phyloP scores from a whole-genome alignment of 495 filamentous ascomycete species.

The Monascus purpureus region DNA sequence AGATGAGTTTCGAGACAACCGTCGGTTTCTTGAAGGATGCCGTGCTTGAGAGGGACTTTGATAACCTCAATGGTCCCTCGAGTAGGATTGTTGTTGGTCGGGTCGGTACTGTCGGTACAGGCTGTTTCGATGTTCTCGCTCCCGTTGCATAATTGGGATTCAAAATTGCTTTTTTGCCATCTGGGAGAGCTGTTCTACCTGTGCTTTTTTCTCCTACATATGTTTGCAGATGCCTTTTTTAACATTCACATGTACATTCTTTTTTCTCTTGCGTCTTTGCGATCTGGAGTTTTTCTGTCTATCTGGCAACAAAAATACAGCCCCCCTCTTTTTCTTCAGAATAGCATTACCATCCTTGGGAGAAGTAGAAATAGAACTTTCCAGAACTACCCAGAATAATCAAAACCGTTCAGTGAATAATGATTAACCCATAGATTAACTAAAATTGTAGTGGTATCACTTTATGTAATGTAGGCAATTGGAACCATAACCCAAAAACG shows the following conservation, averaged over 20 bases:
- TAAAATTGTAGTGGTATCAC: too few relatives aligned
- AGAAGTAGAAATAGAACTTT: constrained; percentile 12
- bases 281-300: constrained; percentile 33
- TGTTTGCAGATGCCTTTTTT: constrained; percentile 9
- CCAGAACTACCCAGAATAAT: background rate
- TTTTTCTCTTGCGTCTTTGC: constrained; percentile 15
- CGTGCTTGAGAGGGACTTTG: constrained; percentile 76
- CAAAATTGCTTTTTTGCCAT: constrained; percentile 1
- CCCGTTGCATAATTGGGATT: constrained; percentile 33
- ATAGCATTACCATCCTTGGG: constrained; percentile 8
- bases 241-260: too few relatives aligned
- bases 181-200: too few relatives aligned
- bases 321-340: constrained; percentile 22
- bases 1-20: constrained; percentile 99
- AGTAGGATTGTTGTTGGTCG: constrained; percentile 79
- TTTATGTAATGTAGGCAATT: too few relatives aligned
- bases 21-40: constrained; percentile 85
- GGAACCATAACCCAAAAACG: too few relatives aligned
- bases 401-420: too few relatives aligned
- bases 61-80: constrained; percentile 74
- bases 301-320: constrained; percentile 27
- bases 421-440: too few relatives aligned
- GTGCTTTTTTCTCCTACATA: too few relatives aligned
- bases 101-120: constrained; percentile 71
- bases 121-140: constrained; percentile 78